Percentiles rank a stretch among this genome's conserved stretches.
phyloP scores from a whole-genome alignment of 2,329 filamentous ascomycete species.

The Fonsecaea multimorphosa region DNA sequence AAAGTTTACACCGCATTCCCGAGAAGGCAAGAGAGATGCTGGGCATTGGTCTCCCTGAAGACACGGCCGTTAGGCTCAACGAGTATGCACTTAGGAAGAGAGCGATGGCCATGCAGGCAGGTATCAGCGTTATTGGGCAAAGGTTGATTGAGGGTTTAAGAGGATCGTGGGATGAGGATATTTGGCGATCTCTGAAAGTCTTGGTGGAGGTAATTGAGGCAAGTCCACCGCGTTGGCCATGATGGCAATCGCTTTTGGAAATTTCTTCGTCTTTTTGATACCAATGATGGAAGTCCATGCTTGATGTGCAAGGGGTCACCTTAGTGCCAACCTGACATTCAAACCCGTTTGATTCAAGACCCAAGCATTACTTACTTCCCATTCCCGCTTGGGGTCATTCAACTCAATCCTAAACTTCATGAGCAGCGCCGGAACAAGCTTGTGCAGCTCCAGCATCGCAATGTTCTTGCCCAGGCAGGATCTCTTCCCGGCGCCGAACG shows the following conservation, averaged over 20 bases:
- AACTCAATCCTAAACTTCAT: conserved; percentile 36
- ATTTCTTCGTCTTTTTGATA: not conserved
- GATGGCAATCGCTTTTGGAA: not conserved
- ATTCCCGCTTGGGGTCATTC: conserved; percentile 27
- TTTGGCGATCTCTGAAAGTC: conserved; percentile 32
- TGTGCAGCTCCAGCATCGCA: conserved; percentile 41
- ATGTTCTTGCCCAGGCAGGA: conserved; percentile 43
- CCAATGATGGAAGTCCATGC: not conserved
- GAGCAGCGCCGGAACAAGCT: conserved; percentile 36
- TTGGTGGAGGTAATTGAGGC: conserved; percentile 35
- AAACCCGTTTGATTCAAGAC: conserved; percentile 37
- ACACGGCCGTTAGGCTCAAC: conserved; percentile 9
- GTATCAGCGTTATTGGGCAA: conserved; percentile 25
- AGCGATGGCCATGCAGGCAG: conserved; percentile 17
- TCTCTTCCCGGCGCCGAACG: conserved; percentile 40
- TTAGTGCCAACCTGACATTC: conserved; percentile 28
- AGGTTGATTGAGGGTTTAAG: conserved; percentile 29
- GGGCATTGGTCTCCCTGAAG: conserved; percentile 27
- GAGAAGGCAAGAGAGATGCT: conserved; percentile 34
- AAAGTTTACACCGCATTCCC: conserved; percentile 27
- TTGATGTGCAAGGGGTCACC: conserved; percentile 12
- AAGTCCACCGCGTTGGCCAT: conserved; percentile 10
- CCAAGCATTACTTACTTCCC: conserved; percentile 39
- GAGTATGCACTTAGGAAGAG: conserved; percentile 24
- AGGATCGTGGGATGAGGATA: conserved; percentile 34